These are phyloP conservation scores for Cyclotella distinguenda DNA, from an alignment of 108 stramenopile species.

Conservation along the genomic window DNA sequence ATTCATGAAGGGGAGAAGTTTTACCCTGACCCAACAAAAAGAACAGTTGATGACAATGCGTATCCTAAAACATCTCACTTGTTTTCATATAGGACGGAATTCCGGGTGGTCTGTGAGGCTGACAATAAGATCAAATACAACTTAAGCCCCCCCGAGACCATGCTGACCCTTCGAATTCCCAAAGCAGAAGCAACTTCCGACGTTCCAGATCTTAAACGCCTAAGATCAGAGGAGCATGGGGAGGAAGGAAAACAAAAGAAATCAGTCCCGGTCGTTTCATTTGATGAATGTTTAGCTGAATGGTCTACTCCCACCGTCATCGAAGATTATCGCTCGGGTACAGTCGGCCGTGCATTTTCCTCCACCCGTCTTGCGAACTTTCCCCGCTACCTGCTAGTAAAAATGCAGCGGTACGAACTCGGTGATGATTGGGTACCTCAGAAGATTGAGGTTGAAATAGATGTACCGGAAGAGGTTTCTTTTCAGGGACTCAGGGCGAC, in stretches of 20 bases:
- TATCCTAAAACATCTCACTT: slow-evolving; percentile 53
- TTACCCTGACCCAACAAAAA: slow-evolving; percentile 21
- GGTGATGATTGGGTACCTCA: slow-evolving; percentile 92
- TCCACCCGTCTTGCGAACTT: slow-evolving; percentile 80
- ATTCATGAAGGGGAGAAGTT: slow-evolving; percentile 76
- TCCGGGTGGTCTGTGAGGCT: slow-evolving; percentile 70
- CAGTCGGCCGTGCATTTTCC: slow-evolving; percentile 50
- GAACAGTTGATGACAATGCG: slow-evolving; percentile 29
- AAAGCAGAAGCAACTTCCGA: slow-evolving; percentile 78
- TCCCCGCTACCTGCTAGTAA: slow-evolving; percentile 92
- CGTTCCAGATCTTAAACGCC: slow-evolving; percentile 58
- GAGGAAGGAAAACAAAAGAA: slow-evolving; percentile 67
- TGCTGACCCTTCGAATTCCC: slow-evolving; percentile 84
- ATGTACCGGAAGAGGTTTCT: slow-evolving; percentile 88
- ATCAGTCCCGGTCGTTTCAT: slow-evolving; percentile 73
- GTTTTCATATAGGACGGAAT: slow-evolving; percentile 82
- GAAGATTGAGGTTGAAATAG: slow-evolving; percentile 95
- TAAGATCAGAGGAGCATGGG: slow-evolving; percentile 49
- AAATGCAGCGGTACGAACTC: slow-evolving; percentile 92
- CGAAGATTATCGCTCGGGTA: slow-evolving; percentile 81
- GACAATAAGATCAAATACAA: slow-evolving; percentile 81
- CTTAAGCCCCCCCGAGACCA: slow-evolving; percentile 58
- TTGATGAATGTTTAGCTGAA: slow-evolving; percentile 82
- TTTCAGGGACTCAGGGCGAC: slow-evolving; percentile 59
- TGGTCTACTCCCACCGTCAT: slow-evolving; percentile 72